Percentiles rank a stretch among this genome's conserved stretches.
Conservation (phyloP, 352 stramenopile genomes). For the Aphanomyces euteiches region DNA sequence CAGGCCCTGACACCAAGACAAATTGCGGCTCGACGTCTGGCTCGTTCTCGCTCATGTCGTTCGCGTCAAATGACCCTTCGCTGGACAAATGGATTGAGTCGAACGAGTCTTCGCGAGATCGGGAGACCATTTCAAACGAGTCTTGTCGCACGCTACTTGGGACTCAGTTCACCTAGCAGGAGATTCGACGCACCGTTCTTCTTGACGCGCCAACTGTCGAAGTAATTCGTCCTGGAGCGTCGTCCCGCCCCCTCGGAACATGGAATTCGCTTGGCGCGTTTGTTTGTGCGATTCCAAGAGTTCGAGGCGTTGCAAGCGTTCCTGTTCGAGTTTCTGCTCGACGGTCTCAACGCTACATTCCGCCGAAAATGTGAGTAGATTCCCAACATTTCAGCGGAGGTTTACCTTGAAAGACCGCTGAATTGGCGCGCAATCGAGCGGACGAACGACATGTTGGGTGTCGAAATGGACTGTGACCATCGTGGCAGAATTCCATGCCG, state of each 20-base stretch:
- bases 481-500: too few relatives aligned
- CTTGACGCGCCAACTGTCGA: not conserved
- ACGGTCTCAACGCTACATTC: slow-evolving; percentile 26
- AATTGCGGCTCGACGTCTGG: slow-evolving; percentile 1
- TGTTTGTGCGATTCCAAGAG: slow-evolving; percentile 6
- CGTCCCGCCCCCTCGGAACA: slow-evolving; percentile 8
- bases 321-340: slow-evolving; percentile 18
- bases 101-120: slow-evolving; percentile 27
- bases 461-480: not conserved
- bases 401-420: slow-evolving; percentile 24
- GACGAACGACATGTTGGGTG: slow-evolving; percentile 27
- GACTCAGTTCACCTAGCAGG: too few relatives aligned
- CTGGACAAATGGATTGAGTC: slow-evolving; percentile 11
- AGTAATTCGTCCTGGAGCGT: slow-evolving; percentile 24
- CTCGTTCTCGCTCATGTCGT: not conserved
- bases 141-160: not conserved
- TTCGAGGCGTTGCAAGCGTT: slow-evolving; percentile 8
- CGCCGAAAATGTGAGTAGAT: not conserved
- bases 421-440: slow-evolving; percentile 26
- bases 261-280: slow-evolving; percentile 3
- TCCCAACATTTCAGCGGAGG: not conserved
- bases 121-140: slow-evolving; percentile 11
- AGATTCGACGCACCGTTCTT: too few relatives aligned
- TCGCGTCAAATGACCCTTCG: slow-evolving; percentile 13
- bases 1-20: not conserved